Evolutionary conservation across 2,329 filamentous ascomycete genomes (phyloP), one percentile per base, ranked within the genome.

Genomic region (Colletotrichum truncatum): DNA sequence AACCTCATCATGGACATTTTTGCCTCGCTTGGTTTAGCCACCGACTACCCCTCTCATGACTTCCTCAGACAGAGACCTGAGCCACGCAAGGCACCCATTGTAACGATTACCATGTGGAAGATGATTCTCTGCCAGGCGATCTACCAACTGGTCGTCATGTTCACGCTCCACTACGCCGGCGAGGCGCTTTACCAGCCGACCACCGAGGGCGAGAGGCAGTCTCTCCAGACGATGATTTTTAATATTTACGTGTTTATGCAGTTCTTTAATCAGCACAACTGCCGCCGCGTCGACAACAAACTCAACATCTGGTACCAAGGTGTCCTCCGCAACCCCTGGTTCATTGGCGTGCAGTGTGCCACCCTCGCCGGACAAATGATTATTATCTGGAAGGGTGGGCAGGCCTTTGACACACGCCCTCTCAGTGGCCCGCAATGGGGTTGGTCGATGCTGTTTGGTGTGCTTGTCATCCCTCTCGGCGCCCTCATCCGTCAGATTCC

Each of bases 201-300:
- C 26, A 59, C 38, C 10, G 10, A 49, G 1, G 36, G 49, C 2
- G 64, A 69, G 9, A 16, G 36, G 2, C 58, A 48, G 9, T 77
- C 87, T 58, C 78, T 91, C 54, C 78, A 88, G 62, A 93, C 92
- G 1, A 82, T 95, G 16, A 89, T 95, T 8, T 94, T 95, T 83
- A 96, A 95, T 77, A 91, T 91, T 0, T 95, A 94, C 70, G 91
- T 94, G 45, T 94, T 92, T 91, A 94, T 95, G 91, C 92, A 95
- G 70, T 93, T 96, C 69, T 95, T 95, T 84, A 95, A 96, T 71
- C 88, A 93, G 70, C 87, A 93, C 79, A 94, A 93, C 81, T 94
- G 93, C 77, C 90, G 93, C 36, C 88, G 92, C 11, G 87, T 95
- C 8, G 93, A 95, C 75, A 95, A 96, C 76, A 89, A 89, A 66